A percentile compares a stretch with the other conserved stretches of the same genome.
Conservation (phyloP, 805 yeast genomes). For the Candida andamanensis region DNA sequence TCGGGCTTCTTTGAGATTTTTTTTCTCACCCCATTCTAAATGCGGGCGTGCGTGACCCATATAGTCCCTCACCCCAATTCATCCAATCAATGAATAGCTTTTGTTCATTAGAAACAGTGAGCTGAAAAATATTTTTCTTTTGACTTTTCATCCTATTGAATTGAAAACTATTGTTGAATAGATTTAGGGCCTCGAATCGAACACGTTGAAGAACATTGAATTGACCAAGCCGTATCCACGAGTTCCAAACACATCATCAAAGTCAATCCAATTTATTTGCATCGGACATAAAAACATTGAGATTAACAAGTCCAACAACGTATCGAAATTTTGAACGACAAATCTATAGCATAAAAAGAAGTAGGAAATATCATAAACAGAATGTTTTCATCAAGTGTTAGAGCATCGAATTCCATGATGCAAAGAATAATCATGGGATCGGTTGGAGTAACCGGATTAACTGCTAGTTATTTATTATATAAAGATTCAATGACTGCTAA, state of each 20-base stretch:
- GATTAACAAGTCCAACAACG: too few species aligned
- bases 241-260: too few species aligned
- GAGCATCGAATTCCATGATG: constrained; percentile 17
- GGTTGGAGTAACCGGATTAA: constrained; percentile 69
- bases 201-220: too few species aligned
- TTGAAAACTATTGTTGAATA: too few species aligned
- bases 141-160: too few species aligned
- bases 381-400: constrained; percentile 4
- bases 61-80: background rate
- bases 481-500: constrained; percentile 81
- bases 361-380: background rate
- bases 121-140: too few species aligned
- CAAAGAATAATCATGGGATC: constrained; percentile 56
- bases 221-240: too few species aligned
- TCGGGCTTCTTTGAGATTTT: constrained; percentile 9
- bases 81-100: constrained; percentile 19
- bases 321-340: too few species aligned
- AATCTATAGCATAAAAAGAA: too few species aligned
- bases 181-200: too few species aligned
- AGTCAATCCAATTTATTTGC: too few species aligned
- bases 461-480: constrained; percentile 77
- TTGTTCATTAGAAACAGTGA: constrained; percentile 18
- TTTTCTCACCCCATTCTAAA: background rate
- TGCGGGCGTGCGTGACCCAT: constrained; percentile 1
- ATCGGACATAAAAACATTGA: too few species aligned